Evolutionary conservation across 495 filamentous ascomycete genomes (phyloP).

Genomic region (Coniosporium apollinis): DNA sequence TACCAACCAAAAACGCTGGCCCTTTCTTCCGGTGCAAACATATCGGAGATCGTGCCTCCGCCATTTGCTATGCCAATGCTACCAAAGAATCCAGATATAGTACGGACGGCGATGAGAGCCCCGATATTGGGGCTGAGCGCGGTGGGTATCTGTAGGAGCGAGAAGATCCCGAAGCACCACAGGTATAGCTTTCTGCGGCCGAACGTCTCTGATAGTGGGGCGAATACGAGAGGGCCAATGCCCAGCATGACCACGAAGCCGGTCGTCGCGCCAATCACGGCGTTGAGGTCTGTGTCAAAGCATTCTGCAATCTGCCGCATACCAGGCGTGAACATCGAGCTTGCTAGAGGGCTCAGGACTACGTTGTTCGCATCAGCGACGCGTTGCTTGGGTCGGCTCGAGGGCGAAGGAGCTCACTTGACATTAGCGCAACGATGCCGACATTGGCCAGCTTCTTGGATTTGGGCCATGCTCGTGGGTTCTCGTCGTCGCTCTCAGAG

Average conservation of each 20-base stretch:
- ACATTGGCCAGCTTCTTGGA: constrained; percentile 24
- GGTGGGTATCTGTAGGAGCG: constrained; percentile 20
- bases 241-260: constrained; percentile 18
- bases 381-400: too few species aligned
- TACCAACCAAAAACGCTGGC: constrained; percentile 17
- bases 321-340: constrained; percentile 28
- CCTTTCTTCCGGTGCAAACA: constrained; percentile 12
- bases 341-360: constrained; percentile 25
- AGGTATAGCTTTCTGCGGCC: constrained; percentile 14
- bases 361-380: too few species aligned
- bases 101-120: constrained; percentile 16
- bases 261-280: constrained; percentile 19
- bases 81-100: constrained; percentile 22
- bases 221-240: constrained; percentile 14
- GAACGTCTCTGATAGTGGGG: constrained; percentile 16
- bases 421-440: constrained; percentile 26
- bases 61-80: constrained; percentile 21
- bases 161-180: constrained; percentile 14
- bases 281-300: constrained; percentile 14
- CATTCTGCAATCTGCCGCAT: constrained; percentile 25
- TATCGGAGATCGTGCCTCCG: constrained; percentile 16
- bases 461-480: constrained; percentile 23
- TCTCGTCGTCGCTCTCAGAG: constrained; percentile 20
- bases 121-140: constrained; percentile 14
- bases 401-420: constrained; percentile 7